Percentiles rank a stretch among this genome's conserved stretches.
These are phyloP conservation scores for Citrullus colocynthis DNA, from an alignment of 306 rosid genomes.

Conservation along the genomic window DNA sequence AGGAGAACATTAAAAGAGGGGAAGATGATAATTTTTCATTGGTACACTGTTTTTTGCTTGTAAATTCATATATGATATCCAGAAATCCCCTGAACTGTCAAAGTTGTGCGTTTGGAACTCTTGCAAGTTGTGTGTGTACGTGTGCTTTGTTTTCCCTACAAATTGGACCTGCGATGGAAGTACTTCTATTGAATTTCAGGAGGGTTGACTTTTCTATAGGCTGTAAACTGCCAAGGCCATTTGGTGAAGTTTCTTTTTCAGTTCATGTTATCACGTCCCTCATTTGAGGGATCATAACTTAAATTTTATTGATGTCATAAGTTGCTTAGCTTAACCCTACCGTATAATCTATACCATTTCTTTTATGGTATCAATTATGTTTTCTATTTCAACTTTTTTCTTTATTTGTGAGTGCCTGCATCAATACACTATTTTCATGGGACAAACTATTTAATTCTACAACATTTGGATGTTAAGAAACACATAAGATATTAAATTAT, in stretches of 20 bases:
- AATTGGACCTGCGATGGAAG: not conserved
- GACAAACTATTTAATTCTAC: no score
- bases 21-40: conserved; percentile 76
- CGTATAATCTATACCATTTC: no score
- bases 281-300: not conserved
- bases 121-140: not conserved
- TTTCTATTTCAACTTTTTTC: no score
- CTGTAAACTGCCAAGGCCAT: not conserved
- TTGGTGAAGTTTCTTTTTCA: not conserved
- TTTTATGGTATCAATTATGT: no score
- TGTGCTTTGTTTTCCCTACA: not conserved
- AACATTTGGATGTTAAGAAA: no score
- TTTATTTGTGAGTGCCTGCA: no score
- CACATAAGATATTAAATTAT: no score
- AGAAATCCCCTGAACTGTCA: not conserved
- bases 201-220: not conserved
- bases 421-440: no score
- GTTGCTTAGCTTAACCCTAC: no score
- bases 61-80: not conserved
- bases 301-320: not conserved
- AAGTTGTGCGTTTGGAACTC: not conserved
- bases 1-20: conserved; percentile 61
- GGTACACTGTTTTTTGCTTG: conserved; percentile 29
- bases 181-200: not conserved
- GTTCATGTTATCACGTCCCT: not conserved